Evolutionary conservation across 768 basidiomycete species (phyloP).

Genomic region (Mycena kentingensis): DNA sequence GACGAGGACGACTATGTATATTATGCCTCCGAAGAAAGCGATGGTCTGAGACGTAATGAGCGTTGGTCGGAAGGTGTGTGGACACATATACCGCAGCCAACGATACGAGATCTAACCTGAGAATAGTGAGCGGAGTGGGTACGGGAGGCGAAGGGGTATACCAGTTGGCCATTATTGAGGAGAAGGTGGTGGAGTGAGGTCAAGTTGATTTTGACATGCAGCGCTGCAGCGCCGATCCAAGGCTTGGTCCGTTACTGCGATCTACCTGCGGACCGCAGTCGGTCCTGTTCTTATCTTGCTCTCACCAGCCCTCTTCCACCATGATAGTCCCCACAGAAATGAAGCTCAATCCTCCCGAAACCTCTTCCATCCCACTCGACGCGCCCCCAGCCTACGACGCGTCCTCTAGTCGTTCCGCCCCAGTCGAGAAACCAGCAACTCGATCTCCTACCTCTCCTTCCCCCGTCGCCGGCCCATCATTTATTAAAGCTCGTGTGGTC

Average conservation of each 20-base stretch:
- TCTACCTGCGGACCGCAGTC: too few relatives aligned
- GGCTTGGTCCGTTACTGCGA: too few relatives aligned
- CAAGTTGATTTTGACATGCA: too few relatives aligned
- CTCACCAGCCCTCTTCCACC: background rate
- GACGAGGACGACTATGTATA: conserved; percentile 45
- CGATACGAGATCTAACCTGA: conserved; percentile 46
- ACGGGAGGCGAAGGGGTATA: background rate
- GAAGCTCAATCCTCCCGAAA: background rate
- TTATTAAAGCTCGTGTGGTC: conserved; percentile 4
- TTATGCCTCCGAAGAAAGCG: conserved; percentile 45
- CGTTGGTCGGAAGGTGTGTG: conserved; percentile 21
- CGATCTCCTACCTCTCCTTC: conserved; percentile 3
- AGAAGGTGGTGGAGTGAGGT: too few relatives aligned
- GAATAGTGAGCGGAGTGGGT: background rate
- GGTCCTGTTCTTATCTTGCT: too few relatives aligned
- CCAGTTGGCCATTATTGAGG: conserved; percentile 8
- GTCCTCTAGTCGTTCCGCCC: background rate
- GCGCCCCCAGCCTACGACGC: background rate
- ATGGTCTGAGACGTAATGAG: conserved; percentile 41
- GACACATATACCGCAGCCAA: conserved; percentile 40
- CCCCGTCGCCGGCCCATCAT: background rate
- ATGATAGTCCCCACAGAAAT: background rate
- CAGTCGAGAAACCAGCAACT: background rate
- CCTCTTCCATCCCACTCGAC: background rate
- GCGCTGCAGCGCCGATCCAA: too few relatives aligned